Base-by-base conservation (phyloP, 257 asterid genomes). In the Solanum lycopersicoides region DNA sequence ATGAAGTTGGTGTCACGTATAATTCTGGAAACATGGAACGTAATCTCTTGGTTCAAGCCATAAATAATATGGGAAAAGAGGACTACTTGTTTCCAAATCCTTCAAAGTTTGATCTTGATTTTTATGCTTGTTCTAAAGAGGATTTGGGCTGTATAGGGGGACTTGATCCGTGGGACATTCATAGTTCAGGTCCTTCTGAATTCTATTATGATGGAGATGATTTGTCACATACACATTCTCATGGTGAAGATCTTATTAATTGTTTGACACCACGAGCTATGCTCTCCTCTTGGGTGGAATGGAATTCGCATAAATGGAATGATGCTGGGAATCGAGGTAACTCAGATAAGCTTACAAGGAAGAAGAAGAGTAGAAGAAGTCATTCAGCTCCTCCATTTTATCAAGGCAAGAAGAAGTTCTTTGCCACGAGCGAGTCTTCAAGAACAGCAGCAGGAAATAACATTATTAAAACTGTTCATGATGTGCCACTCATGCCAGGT, bases 301-400 rank as follows among this genome's bases (percentile, higher is more conserved):
- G 68, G 79, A 34, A 82, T 66, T 88, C 86, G 15, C 86, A 69
- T 87, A 89, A 85, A 88, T 88, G 86, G 80, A 88, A 80, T 63
- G 83, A 59, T 85, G 66, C 76, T 30, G 87, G 90, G 80, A 89
- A 88, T 68, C 89, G 77, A 89, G 86, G 88, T 77, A 79, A 82
- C 82, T 71, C 63, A 41, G 85, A 32, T 77, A 87, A 89, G 71
- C 85, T 79, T 82, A 86, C 85, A 88, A 93, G 85, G 85, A 88
- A 91, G 30, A 93, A 86, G 80, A 88, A 90, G 34, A 90, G 85
- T 80, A 56, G 87, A 86, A 94, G 98, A 92, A 92, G 98, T 90
- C 91, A 87, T 89, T 95, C 99, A 89, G 98, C 99, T 89, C 99
- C 98, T 56, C 99, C 98, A 86, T 91, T 90, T 93, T 91, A 92